Conservation (phyloP, 495 filamentous ascomycete genomes). For the Annulohypoxylon stygium region DNA sequence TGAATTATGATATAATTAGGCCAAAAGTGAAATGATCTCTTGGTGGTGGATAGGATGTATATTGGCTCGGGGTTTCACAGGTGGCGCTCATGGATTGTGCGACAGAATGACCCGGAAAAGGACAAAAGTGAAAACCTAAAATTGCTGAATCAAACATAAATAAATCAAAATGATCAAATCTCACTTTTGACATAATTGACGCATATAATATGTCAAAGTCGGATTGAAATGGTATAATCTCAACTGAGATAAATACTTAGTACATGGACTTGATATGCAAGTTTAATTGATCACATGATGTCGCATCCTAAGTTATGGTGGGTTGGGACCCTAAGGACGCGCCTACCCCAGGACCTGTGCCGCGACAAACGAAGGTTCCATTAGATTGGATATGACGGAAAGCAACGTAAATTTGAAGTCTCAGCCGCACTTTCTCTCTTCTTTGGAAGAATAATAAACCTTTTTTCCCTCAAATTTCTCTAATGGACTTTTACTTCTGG, state of each 20-base stretch:
- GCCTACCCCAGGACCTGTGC: constrained; percentile 19
- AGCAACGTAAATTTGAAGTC: constrained; percentile 15
- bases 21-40: constrained; percentile 21
- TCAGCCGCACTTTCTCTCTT: constrained; percentile 13
- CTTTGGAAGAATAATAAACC: neutral
- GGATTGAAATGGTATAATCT: neutral
- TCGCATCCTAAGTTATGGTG: constrained; percentile 35
- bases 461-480: neutral
- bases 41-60: constrained; percentile 1
- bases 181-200: neutral
- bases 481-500: neutral
- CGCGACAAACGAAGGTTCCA: constrained; percentile 39
- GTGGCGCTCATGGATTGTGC: neutral
- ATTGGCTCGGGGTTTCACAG: neutral
- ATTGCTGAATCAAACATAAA: neutral
- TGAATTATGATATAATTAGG: constrained; percentile 7
- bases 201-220: neutral
- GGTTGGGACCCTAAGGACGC: constrained; percentile 27
- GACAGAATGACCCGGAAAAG: constrained; percentile 1
- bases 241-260: neutral
- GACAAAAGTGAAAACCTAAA: neutral
- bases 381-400: constrained; percentile 39
- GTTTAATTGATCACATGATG: constrained; percentile 49
- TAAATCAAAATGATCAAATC: neutral
- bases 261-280: constrained; percentile 2